Base-by-base conservation (phyloP, 441 rosid species). In the Adansonia madagascariensis region DNA sequence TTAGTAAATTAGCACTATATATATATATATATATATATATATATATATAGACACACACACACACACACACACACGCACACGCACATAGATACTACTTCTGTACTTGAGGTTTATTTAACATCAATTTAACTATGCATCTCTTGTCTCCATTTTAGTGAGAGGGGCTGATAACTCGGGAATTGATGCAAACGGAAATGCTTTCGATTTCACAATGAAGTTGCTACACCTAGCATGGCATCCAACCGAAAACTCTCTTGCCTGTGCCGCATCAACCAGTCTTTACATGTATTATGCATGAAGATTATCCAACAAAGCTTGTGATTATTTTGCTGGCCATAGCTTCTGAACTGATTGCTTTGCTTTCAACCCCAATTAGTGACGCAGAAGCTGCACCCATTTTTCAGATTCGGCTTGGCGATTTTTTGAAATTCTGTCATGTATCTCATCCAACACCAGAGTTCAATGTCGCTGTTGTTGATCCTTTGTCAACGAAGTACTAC, bases 181-280 rank as follows among this genome's bases (percentile, higher is more conserved):
- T 50, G 98, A 94, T 79, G 82, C 98, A 22, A 94, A 94, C 78
- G 99, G 98, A 80, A 94, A 91, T 86, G 82, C 98, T 15, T 89
- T 86, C 72, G 99, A 94, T 86, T 91, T 91, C 88, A 89, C 97
- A 0, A 87, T 94, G 44, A 96, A 96, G 85, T 78, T 96, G 86
- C 95, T 94, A 78, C 98, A 96, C 85, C 85, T 96, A 79, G 98
- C 99, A 8, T 96, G 99, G 98, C 99, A 96, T 76, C 99, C 99
- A 22, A 83, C 94, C 0, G 98, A 96, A 82, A 92, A 96, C 80
- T 90, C 98, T 10, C 86, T 96, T 20, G 99, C 99, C 75, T 90
- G 97, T 81, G 99, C 99, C 73, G 99, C 99, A 73, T 91, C 96
- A 77, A 96, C 94, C 91, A 96, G 99, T 91, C 87, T 96, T 87